These are phyloP conservation scores for Wickerhamomyces ciferrii DNA, from an alignment of 805 yeast species.

Conservation along the genomic window DNA sequence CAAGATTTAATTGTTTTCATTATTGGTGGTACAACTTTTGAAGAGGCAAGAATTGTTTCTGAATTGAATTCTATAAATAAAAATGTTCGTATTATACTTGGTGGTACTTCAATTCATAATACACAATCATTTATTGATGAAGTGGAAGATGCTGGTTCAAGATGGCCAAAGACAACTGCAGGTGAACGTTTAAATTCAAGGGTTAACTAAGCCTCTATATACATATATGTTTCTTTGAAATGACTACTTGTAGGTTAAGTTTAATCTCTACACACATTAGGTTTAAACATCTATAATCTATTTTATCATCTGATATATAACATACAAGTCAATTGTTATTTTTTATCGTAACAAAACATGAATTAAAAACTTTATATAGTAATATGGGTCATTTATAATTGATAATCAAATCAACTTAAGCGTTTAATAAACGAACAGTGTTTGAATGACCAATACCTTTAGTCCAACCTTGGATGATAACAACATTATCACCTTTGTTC, in stretches of 20 bases:
- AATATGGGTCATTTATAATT: background rate
- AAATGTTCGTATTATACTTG: constrained; percentile 67
- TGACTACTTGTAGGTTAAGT: background rate
- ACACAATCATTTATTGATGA: constrained; percentile 31
- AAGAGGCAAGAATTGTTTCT: constrained; percentile 80
- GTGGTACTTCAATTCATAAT: constrained; percentile 64
- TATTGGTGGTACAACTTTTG: constrained; percentile 89
- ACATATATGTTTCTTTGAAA: background rate
- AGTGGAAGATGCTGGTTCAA: constrained; percentile 29
- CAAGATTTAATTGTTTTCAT: constrained; percentile 70
- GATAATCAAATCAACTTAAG: constrained; percentile 30
- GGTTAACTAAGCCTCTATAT: background rate
- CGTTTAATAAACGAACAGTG: constrained; percentile 89
- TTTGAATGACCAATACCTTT: constrained; percentile 98
- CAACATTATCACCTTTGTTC: constrained; percentile 80
- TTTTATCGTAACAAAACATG: background rate
- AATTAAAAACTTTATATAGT: background rate
- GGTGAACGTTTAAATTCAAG: constrained; percentile 7
- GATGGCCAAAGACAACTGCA: constrained; percentile 26
- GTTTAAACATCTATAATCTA: no score
- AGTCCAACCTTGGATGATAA: constrained; percentile 98
- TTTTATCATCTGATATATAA: no score
- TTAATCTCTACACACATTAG: no score
- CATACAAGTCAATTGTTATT: no score
- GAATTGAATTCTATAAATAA: constrained; percentile 54